Evolutionary conservation across 1,284 basidiomycete genomes (phyloP), one percentile per base, ranked within the genome.

Genomic region (Nidula niveotomentosa): DNA sequence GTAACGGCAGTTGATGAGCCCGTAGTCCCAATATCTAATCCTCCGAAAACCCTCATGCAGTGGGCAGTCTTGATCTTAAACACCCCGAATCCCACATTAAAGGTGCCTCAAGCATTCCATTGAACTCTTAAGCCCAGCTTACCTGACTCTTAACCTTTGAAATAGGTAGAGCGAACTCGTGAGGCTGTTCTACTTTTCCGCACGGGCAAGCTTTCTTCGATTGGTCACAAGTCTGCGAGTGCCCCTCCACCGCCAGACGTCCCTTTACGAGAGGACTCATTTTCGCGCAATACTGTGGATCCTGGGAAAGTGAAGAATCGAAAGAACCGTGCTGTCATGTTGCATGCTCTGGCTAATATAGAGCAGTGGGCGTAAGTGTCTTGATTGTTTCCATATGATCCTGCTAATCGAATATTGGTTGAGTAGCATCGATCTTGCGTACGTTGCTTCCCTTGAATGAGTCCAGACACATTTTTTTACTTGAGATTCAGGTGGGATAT

Each of bases 331-430:
- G 87, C 90, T 2, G 83, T 86, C 80, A 94, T 94, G 83, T 73
- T 95, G 17, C 93, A 94, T 73, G 90, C 92, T 1, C 75, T 95
- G 4, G 93, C 93, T 1, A 94, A 94, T 67, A 94, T 96, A 52
- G 93, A 95, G 64, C 93, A 94, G 66, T 96, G 92, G 89, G 93
- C 93, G 85, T 88, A 62, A 79, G 86, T 86, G 2, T 48, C 18
- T n/a, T 47, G 10, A 10, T 35, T 12, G 1, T 52, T 60, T 46
- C 3, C 33, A 15, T 15, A 36, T 39, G 18, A 52, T 33, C 54
- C 48, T 13, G 3, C 47, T 17, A 41, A 52, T 17, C 49, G 56
- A 18, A 34, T 50, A 30, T 30, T 30, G 30, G 30, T 30, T 30
- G 30, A n/a, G n/a, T 59, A 88, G 86, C 0, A 91, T 92, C 56